A percentile compares a stretch with the other conserved stretches of the same genome.
These are phyloP conservation scores for Plasmodium berghei DNA, from an alignment of 169 alveolate genomes.

Conservation along the genomic window DNA sequence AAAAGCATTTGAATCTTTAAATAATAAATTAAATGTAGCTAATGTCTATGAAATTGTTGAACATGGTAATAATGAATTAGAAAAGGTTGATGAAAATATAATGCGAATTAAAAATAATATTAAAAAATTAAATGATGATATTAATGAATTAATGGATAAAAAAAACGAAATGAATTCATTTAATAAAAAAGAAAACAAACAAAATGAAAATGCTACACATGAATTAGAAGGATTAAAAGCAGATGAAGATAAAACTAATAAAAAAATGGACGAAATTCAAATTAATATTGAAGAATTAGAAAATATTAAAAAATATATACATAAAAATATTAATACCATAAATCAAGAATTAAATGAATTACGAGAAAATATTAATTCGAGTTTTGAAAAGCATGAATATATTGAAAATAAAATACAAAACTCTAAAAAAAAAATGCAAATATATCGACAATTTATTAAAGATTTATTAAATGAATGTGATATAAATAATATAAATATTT, in stretches of 20 bases:
- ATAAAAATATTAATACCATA: slow-evolving; percentile 14
- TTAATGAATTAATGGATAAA: slow-evolving; percentile 52
- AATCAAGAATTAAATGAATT: slow-evolving; percentile 47
- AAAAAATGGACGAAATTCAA: slow-evolving; percentile 14
- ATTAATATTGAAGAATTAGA: slow-evolving; percentile 9
- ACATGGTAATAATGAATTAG: slow-evolving; percentile 17
- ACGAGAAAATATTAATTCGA: slow-evolving; percentile 21
- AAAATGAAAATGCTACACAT: neutral
- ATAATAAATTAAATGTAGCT: slow-evolving; percentile 14
- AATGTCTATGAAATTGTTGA: slow-evolving; percentile 47
- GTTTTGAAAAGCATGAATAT: slow-evolving; percentile 40
- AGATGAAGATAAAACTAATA: slow-evolving; percentile 2
- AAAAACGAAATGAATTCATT: slow-evolving; percentile 19
- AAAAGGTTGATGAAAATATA: slow-evolving; percentile 37
- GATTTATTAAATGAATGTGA: slow-evolving; percentile 60
- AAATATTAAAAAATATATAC: neutral
- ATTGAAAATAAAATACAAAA: slow-evolving; percentile 40
- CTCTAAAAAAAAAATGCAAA: slow-evolving; percentile 20
- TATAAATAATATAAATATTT: slow-evolving; percentile 42
- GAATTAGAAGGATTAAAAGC: slow-evolving; percentile 1
- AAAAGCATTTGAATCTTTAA: slow-evolving; percentile 33
- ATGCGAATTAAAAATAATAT: slow-evolving; percentile 51
- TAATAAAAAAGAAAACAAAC: slow-evolving; percentile 3
- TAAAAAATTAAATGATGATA: slow-evolving; percentile 55
- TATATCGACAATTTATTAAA: slow-evolving; percentile 29